Evolutionary conservation across 2,329 filamentous ascomycete genomes (phyloP), one percentile per base, ranked within the genome.

Genomic region (Ophiostoma ips): DNA sequence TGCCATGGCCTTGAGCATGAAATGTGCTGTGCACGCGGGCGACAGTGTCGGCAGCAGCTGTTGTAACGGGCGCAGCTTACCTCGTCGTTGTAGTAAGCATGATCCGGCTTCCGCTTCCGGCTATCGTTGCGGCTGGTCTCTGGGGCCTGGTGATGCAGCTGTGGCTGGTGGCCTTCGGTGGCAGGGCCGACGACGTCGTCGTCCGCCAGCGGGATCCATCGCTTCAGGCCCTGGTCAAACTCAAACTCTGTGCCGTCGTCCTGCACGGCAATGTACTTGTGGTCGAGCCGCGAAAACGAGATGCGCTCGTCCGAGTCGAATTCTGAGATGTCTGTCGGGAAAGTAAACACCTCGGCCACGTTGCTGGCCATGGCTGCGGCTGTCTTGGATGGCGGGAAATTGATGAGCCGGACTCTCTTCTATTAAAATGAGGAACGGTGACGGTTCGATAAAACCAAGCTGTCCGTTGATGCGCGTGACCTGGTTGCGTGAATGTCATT

Each of bases 231-330:
- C 46, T 75, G 67, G 64, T 94, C 81, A 68, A 83, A 95, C 63
- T 89, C 84, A 68, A 83, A 94, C 64, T 95, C 89, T 54, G 79
- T 76, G 48, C 87, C 87, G 62, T 92, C 81, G 45, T 88, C 85
- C 51, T 86, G 83, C 54, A 94, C 88, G 8, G 92, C 79, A 49
- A 92, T 77, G 68, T 83, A 90, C 62, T 87, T 90, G 61, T 79
- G 74, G 65, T 90, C 83, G 54, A 87, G 72, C 62, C 78, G 84
- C n/a, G 86, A 90, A 68, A 83, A 94, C 6, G 87, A 90, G 60
- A 95, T 85, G 58, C 89, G 84, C 28, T 85, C 76, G 62, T 95
- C 88, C 52, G 69, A 69, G 59, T 83, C 81, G 62, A 94, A 94
- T 45, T 84, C 75, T 51, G 76, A 72, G 13, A 76, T 72, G 51